phyloP scores from a whole-genome alignment of 108 stramenopile genomes.

The Schizochytrium sp. region DNA sequence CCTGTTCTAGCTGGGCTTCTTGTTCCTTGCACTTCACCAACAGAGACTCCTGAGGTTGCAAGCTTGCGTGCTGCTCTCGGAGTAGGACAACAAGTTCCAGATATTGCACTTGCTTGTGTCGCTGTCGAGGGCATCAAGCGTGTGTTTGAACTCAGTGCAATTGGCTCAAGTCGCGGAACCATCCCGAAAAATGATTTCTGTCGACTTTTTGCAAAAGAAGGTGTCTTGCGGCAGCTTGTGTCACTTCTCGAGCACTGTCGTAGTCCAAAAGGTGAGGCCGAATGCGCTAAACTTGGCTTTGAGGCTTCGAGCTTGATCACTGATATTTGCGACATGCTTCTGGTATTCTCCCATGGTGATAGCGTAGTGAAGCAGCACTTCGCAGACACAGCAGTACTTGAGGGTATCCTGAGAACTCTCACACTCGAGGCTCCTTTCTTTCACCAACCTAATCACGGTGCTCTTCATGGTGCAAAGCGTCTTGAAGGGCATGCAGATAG shows the following conservation, averaged over 20 bases:
- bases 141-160: conserved; percentile 2
- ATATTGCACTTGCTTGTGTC: conserved; percentile 32
- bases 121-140: conserved; percentile 60
- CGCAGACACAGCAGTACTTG: conserved; percentile 45
- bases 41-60: not conserved
- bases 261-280: conserved; percentile 49
- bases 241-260: conserved; percentile 53
- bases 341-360: conserved; percentile 38
- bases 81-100: conserved; percentile 31
- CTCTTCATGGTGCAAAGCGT: too few species aligned
- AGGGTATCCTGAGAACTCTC: conserved; percentile 46
- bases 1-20: conserved; percentile 32
- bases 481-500: not conserved
- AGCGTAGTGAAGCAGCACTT: conserved; percentile 59
- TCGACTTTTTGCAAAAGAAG: conserved; percentile 50
- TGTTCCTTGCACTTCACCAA: not conserved
- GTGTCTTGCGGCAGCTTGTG: conserved; percentile 58
- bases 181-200: conserved; percentile 59
- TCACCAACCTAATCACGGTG: not conserved
- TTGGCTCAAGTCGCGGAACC: conserved; percentile 27
- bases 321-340: conserved; percentile 29
- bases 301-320: conserved; percentile 8
- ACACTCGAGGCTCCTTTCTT: conserved; percentile 44
- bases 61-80: conserved; percentile 9
- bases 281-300: conserved; percentile 49